Base-by-base conservation (phyloP, 352 stramenopile species). In the Pythium guiyangense region DNA sequence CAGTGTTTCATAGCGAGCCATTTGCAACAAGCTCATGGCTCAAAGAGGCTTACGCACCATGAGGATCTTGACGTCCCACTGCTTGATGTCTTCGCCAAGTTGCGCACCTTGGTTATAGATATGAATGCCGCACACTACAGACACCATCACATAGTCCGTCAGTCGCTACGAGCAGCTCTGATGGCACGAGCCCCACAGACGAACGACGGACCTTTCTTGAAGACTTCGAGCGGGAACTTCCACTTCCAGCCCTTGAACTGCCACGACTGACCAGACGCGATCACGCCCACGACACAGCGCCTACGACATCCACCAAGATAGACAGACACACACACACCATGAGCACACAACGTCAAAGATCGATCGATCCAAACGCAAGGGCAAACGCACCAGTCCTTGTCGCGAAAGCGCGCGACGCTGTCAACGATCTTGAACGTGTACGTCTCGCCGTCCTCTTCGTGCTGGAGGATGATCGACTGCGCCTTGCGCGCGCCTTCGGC, bases 231-330 rank as follows among this genome's bases (percentile, higher is more conserved):
- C 17, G 90, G 90, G 62, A 96, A 94, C 48, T 93, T 90, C 78
- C 83, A 96, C 69, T 96, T 92, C 90, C 90, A 97, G 14, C 88
- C 90, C 75, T 96, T 96, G 60, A 97, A 97, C 71, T 97, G 90
- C 90, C 90, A 97, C 45, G 79, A 71, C 51, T 94, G 84, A 2
- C 90, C 90, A 11, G 86, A 94, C 10, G 89, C 90, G 57, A 97
- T 90, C 37, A 97, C 90, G 8, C 73, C 90, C 11, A 97, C 88
- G 49, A 96, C 86, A 26, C 80, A 85, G 49, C 86, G 83, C 90
- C 90, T 95, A 49, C 0, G 45, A 25, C 37, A 20, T 52, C 46
- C n/a, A n/a, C 18, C 27, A 18, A 43, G 31, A 47, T 4, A 51
- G 14, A 37, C 48, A 46, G 17, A n/a, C n/a, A n/a, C n/a, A n/a